Percentiles rank a stretch among this genome's conserved stretches.
Conservation (phyloP, 2,329 filamentous ascomycete genomes). For the Aspergillus spinulosporus region DNA sequence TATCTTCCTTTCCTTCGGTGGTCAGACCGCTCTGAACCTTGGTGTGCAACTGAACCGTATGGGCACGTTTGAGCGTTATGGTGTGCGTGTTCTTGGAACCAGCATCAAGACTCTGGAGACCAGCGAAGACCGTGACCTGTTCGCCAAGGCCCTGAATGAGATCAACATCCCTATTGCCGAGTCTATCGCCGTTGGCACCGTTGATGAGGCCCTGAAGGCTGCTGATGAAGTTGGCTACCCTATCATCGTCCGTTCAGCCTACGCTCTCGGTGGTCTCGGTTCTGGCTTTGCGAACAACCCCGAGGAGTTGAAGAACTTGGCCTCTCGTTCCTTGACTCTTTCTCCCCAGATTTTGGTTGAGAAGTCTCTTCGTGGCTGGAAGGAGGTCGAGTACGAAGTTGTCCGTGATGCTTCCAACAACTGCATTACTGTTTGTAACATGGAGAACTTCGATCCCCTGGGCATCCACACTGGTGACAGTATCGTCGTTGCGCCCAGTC, state of each 20-base stretch:
- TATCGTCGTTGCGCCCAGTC: slow-evolving; percentile 94
- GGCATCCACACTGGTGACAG: slow-evolving; percentile 98
- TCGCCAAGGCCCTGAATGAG: slow-evolving; percentile 92
- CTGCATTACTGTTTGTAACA: slow-evolving; percentile 98
- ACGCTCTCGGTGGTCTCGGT: slow-evolving; percentile 91
- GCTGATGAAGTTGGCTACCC: slow-evolving; percentile 88
- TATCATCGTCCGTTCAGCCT: slow-evolving; percentile 96
- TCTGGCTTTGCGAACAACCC: slow-evolving; percentile 94
- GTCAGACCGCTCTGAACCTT: slow-evolving; percentile 93
- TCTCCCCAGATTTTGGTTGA: slow-evolving; percentile 97
- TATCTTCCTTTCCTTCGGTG: slow-evolving; percentile 95
- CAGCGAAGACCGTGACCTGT: slow-evolving; percentile 93
- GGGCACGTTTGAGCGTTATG: slow-evolving; percentile 92
- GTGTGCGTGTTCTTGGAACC: slow-evolving; percentile 92
- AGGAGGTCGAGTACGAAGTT: slow-evolving; percentile 98
- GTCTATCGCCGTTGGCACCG: slow-evolving; percentile 85
- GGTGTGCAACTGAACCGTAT: slow-evolving; percentile 97
- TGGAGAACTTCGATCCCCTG: slow-evolving; percentile 98
- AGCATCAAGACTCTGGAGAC: slow-evolving; percentile 92
- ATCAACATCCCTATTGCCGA: slow-evolving; percentile 97
- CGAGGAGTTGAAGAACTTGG: slow-evolving; percentile 91
- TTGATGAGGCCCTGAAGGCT: slow-evolving; percentile 88
- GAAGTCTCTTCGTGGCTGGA: slow-evolving; percentile 99
- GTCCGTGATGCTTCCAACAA: slow-evolving; percentile 97
- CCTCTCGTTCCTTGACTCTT: slow-evolving; percentile 86